phyloP scores from a whole-genome alignment of 345 rosid species.

The Brassica nigra region DNA sequence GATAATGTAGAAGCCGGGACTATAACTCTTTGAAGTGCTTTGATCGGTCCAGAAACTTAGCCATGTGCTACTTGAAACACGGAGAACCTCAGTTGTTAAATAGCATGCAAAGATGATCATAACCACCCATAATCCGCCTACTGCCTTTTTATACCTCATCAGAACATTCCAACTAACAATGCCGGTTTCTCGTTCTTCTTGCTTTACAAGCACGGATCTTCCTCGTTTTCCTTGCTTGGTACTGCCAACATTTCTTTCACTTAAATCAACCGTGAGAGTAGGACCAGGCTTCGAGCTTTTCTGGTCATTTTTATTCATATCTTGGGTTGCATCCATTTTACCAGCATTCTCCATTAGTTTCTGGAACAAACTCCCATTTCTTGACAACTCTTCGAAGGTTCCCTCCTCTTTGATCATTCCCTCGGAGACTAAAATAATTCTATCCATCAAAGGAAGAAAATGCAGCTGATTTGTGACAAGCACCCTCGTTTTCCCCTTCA shows the following conservation, averaged over 20 bases:
- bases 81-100: conserved; percentile 71
- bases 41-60: conserved; percentile 87
- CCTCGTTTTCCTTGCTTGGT: conserved; percentile 54
- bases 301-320: conserved; percentile 39
- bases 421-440: conserved; percentile 65
- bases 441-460: conserved; percentile 93
- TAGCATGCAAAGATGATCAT: conserved; percentile 73
- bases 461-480: conserved; percentile 96
- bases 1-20: conserved; percentile 62
- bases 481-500: conserved; percentile 75
- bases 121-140: conserved; percentile 91
- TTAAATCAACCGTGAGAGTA: conserved; percentile 39
- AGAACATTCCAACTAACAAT: conserved; percentile 82
- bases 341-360: conserved; percentile 97
- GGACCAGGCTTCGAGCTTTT: conserved; percentile 45
- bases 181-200: conserved; percentile 98
- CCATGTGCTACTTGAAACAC: conserved; percentile 92
- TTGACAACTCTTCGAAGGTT: conserved; percentile 81
- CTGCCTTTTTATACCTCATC: conserved; percentile 82
- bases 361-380: conserved; percentile 67
- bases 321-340: conserved; percentile 73
- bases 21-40: conserved; percentile 59
- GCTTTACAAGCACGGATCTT: conserved; percentile 82
- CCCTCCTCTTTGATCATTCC: conserved; percentile 90
- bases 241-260: conserved; percentile 33